A percentile compares a stretch with the other conserved stretches of the same genome.
phyloP scores from a whole-genome alignment of 2,329 filamentous ascomycete genomes.

The Penicillium palitans region DNA sequence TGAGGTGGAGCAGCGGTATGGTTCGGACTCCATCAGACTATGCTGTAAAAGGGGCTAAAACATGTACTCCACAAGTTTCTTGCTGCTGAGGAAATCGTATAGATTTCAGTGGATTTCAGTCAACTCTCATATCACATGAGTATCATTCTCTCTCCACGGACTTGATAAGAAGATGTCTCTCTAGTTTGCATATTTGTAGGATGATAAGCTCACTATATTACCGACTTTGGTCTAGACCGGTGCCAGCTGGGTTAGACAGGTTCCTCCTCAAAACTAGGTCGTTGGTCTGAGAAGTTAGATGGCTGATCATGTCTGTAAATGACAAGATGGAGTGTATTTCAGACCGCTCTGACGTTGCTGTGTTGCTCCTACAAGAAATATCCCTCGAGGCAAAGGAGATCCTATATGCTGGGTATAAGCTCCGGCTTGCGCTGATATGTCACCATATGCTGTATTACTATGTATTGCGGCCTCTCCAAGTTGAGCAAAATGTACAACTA shows the following conservation, averaged over 20 bases:
- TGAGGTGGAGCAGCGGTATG: not conserved
- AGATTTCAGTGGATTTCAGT: not conserved
- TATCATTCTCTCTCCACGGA: not conserved
- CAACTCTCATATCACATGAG: slow-evolving; percentile 12
- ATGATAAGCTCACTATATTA: not conserved
- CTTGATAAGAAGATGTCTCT: not conserved
- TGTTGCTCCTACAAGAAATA: not conserved
- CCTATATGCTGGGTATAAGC: not conserved
- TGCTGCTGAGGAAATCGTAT: slow-evolving; percentile 13
- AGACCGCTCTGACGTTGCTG: slow-evolving; percentile 1
- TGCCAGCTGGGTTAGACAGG: not conserved
- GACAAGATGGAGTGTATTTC: too few species aligned
- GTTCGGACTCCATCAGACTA: not conserved
- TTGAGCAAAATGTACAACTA: not conserved
- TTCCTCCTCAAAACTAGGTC: not conserved
- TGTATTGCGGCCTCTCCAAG: not conserved
- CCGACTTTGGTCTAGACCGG: not conserved
- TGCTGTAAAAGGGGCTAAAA: not conserved
- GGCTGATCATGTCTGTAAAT: not conserved
- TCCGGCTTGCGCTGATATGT: not conserved
- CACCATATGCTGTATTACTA: not conserved
- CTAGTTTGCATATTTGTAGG: not conserved
- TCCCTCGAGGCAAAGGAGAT: not conserved
- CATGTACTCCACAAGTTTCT: slow-evolving; percentile 6
- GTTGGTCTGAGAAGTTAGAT: not conserved